These are phyloP conservation scores for Acacia pycnantha DNA, from an alignment of 331 rosid species.

Conservation along the genomic window DNA sequence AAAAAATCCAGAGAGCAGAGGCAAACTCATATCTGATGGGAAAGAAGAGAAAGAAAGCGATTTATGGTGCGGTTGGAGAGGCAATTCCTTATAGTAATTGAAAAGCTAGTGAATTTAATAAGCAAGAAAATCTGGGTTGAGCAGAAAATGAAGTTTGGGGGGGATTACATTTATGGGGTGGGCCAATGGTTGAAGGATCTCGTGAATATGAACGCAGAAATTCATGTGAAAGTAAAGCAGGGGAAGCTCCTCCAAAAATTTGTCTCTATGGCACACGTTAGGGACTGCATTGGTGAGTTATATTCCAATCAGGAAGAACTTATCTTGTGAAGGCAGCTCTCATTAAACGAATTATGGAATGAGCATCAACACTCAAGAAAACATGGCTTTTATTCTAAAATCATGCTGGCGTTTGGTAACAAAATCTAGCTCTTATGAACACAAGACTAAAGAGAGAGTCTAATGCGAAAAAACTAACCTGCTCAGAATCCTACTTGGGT, in stretches of 20 bases:
- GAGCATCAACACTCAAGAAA: no score
- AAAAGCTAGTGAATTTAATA: not conserved
- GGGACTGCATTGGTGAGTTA: not conserved
- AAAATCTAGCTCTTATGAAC: not conserved
- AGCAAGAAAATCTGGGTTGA: not conserved
- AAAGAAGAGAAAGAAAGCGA: not conserved
- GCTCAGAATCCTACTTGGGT: not conserved
- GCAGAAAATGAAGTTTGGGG: not conserved
- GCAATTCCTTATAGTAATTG: not conserved
- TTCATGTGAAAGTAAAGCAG: not conserved
- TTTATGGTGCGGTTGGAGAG: not conserved
- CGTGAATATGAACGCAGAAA: not conserved
- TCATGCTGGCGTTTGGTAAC: not conserved
- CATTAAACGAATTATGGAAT: no score
- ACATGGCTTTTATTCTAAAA: no score
- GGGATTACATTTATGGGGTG: not conserved
- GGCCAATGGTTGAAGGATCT: not conserved
- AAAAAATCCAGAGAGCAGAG: slow-evolving; percentile 15
- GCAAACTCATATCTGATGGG: slow-evolving; percentile 23
- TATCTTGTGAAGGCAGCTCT: no score
- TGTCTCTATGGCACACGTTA: not conserved
- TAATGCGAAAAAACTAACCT: no score
- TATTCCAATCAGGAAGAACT: no score
- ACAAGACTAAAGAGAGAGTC: not conserved
- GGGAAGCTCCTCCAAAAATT: not conserved